A percentile compares a stretch with the other conserved stretches of the same genome.
Evolutionary conservation across 2,329 filamentous ascomycete genomes (phyloP).

Genomic region (Emergomyces pasteurianus): DNA sequence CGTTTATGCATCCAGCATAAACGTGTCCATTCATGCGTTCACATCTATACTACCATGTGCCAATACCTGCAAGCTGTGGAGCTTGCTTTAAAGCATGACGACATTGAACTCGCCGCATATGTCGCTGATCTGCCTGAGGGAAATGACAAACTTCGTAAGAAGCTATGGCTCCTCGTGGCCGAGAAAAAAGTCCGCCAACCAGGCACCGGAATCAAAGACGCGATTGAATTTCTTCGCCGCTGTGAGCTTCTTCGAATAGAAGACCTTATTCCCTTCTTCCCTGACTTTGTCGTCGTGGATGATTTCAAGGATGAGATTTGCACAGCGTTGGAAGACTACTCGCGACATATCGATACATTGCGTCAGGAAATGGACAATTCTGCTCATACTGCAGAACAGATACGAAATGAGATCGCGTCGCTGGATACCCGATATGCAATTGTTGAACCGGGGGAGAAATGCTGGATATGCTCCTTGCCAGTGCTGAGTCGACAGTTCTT

Average conservation of each 20-base stretch:
- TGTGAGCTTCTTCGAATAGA: slow-evolving; percentile 91
- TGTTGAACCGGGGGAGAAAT: slow-evolving; percentile 90
- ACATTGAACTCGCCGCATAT: slow-evolving; percentile 77
- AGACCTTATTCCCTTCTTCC: slow-evolving; percentile 95
- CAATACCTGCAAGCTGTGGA: slow-evolving; percentile 91
- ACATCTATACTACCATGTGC: slow-evolving; percentile 94
- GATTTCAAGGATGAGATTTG: slow-evolving; percentile 99
- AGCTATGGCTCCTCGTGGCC: slow-evolving; percentile 88
- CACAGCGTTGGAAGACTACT: slow-evolving; percentile 83
- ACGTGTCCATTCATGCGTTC: slow-evolving; percentile 84
- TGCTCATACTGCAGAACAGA: slow-evolving; percentile 75
- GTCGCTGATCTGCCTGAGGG: slow-evolving; percentile 76
- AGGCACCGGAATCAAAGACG: slow-evolving; percentile 76
- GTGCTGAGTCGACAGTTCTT: slow-evolving; percentile 89
- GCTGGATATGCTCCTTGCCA: slow-evolving; percentile 76
- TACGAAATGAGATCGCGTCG: slow-evolving; percentile 75
- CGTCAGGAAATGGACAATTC: slow-evolving; percentile 95
- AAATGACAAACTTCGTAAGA: slow-evolving; percentile 71
- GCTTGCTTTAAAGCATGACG: slow-evolving; percentile 76
- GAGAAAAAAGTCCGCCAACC: slow-evolving; percentile 79
- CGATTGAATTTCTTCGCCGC: slow-evolving; percentile 83
- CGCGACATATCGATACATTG: slow-evolving; percentile 73
- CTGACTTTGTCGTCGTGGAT: slow-evolving; percentile 95
- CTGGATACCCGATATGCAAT: slow-evolving; percentile 88
- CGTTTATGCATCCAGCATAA: slow-evolving; percentile 90